Evolutionary conservation across 345 rosid genomes (phyloP), one percentile per base, ranked within the genome.

Genomic region (Schrenkiella parvula): DNA sequence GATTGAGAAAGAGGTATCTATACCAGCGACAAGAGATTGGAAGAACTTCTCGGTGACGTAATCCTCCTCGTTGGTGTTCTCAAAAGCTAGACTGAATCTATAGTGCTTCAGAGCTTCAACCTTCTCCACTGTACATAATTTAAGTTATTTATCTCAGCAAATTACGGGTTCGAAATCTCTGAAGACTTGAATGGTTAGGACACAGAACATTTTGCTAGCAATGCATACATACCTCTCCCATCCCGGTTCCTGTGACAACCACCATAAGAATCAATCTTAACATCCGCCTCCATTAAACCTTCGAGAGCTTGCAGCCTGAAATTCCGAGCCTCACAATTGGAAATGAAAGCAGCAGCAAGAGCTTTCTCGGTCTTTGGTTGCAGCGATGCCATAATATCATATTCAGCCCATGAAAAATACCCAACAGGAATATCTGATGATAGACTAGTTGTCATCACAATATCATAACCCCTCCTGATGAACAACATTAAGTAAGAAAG

Each of bases 401-500:
- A 93, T 73, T 93, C 95, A 8, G 91, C 92, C 98, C 98, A 93
- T 23, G 98, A 93, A 78, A 91, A 93, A 62, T 93, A 93, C 52
- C 98, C 97, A 64, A 93, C 96, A 41, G 97, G 97, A 69, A 93
- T 96, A 84, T 93, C 96, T 28, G 97, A 91, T 38, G 96, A 93
- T 44, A 91, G 91, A 80, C 98, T 93, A 19, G 97, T 91, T 18
- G 98, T 93, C 98, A 93, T 93, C 71, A 91, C 82, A 53, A 93
- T 53, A 61, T 81, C 65, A 66, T 74, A 88, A 51, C 98, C 98
- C 70, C 70, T 85, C 84, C 96, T 93, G 74, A 58, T 48, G 25
- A 57, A 58, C 67, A 47, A 66, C 0, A 66, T 22, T 0, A 22
- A n/a, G 37, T 26, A 13, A 18, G 2, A 31, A 25, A 35, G 23